Conservation (phyloP, 75 land plant species). For the Pinus tabuliformis region DNA sequence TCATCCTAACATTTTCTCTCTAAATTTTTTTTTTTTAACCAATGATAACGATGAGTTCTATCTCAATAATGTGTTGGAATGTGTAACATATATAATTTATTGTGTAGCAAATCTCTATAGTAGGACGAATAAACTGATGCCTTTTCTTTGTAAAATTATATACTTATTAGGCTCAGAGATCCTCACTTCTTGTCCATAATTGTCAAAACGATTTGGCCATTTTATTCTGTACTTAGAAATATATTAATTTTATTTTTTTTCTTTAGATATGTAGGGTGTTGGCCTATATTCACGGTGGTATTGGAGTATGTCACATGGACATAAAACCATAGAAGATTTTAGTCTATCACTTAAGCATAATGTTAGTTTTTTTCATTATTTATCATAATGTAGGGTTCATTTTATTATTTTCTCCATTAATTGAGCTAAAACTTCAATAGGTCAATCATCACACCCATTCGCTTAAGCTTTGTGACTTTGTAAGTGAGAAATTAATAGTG, state of each 20-base stretch:
- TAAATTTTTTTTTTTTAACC: constrained; percentile 80
- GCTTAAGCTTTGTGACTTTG: constrained; percentile 80
- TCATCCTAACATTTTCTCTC: too few species aligned
- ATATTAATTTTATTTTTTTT: not conserved
- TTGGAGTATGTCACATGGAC: constrained; percentile 83
- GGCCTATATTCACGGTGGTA: constrained; percentile 67
- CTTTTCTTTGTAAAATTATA: constrained; percentile 26
- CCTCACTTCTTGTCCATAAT: not conserved
- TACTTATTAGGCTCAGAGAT: constrained; percentile 58
- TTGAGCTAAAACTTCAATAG: constrained; percentile 22
- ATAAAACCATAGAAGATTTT: constrained; percentile 78
- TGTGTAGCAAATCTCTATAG: constrained; percentile 70
- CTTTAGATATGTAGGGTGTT: constrained; percentile 65
- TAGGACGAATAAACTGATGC: constrained; percentile 74
- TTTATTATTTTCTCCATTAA: not conserved
- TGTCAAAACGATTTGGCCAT: too few species aligned
- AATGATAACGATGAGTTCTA: constrained; percentile 86
- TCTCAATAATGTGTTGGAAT: constrained; percentile 78
- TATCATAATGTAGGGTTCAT: not conserved
- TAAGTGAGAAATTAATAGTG: constrained; percentile 81
- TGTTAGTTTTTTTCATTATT: not conserved
- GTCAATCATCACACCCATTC: constrained; percentile 87
- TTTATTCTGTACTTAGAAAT: not conserved
- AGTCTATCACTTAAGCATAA: constrained; percentile 27
- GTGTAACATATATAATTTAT: constrained; percentile 78